These are phyloP conservation scores for Tetrahymena malaccensis DNA, from an alignment of 73 alveolate species.

Conservation along the genomic window DNA sequence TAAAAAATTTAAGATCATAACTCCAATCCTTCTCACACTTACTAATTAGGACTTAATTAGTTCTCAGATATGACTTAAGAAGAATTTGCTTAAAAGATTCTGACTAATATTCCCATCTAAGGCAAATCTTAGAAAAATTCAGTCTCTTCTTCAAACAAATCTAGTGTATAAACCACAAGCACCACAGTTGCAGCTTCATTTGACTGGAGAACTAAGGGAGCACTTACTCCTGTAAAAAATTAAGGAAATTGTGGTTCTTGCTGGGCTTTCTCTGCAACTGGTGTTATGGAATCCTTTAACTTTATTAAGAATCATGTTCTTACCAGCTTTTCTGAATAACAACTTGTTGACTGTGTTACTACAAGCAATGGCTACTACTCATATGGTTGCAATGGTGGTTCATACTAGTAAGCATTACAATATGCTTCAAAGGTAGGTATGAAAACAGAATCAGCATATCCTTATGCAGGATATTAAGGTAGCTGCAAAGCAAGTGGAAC, in stretches of 20 bases:
- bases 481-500: conserved; percentile 4
- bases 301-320: conserved; percentile 4
- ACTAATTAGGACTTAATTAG: background rate
- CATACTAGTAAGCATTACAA: conserved; percentile 1
- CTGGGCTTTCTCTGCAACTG: conserved; percentile 80
- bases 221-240: conserved; percentile 59
- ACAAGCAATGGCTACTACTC: background rate
- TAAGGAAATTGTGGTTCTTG: conserved; percentile 77
- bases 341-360: conserved; percentile 66
- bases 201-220: conserved; percentile 56
- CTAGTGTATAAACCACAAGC: background rate
- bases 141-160: background rate
- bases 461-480: conserved; percentile 8
- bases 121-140: too few relatives aligned
- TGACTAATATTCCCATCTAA: background rate
- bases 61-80: conserved; percentile 39
- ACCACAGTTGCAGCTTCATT: background rate
- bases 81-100: background rate
- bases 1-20: background rate
- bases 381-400: conserved; percentile 53
- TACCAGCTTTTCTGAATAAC: conserved; percentile 46
- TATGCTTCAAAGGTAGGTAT: conserved; percentile 12
- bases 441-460: conserved; percentile 15
- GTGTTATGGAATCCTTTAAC: conserved; percentile 63
- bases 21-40: background rate